A percentile compares a stretch with the other conserved stretches of the same genome.
phyloP scores from a whole-genome alignment of 768 basidiomycete genomes.

The Mycena capillaripes region DNA sequence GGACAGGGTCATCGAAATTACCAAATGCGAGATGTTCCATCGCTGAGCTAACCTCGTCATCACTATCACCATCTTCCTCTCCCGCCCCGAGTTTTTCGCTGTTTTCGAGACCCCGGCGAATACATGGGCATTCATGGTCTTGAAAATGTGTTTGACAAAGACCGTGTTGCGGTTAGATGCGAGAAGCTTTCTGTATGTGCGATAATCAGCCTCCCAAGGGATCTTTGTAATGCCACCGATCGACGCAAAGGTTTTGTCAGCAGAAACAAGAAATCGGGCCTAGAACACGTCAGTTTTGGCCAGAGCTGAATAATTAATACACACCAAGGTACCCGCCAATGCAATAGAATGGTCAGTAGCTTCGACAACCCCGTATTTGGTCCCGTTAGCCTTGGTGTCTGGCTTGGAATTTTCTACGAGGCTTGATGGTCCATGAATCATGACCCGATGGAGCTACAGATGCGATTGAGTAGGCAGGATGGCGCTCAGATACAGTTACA shows the following conservation, averaged over 20 bases:
- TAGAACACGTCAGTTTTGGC: not conserved
- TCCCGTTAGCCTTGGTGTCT: not conserved
- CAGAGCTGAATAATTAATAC: not conserved
- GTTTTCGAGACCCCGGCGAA: too few species aligned
- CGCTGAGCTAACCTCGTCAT: not conserved
- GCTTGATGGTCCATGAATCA: slow-evolving; percentile 6
- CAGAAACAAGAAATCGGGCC: slow-evolving; percentile 4
- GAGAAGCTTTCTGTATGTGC: slow-evolving; percentile 2
- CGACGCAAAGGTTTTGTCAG: not conserved
- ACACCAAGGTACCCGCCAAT: not conserved
- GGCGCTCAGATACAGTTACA: not conserved
- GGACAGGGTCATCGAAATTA: too few species aligned
- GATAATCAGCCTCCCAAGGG: not conserved
- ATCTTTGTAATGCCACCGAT: not conserved
- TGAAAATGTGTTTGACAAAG: not conserved
- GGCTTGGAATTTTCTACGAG: not conserved
- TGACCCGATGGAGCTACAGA: not conserved
- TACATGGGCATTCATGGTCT: too few species aligned
- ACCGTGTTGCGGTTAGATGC: not conserved
- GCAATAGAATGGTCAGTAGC: not conserved
- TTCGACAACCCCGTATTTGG: not conserved
- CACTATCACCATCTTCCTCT: not conserved
- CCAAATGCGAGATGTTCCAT: slow-evolving; percentile 1
- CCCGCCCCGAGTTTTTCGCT: too few species aligned
- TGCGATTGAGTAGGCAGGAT: not conserved